A percentile compares a stretch with the other conserved stretches of the same genome.
Evolutionary conservation across 108 stramenopile species (phyloP).

Genomic region (Schizochytrium sp.): DNA sequence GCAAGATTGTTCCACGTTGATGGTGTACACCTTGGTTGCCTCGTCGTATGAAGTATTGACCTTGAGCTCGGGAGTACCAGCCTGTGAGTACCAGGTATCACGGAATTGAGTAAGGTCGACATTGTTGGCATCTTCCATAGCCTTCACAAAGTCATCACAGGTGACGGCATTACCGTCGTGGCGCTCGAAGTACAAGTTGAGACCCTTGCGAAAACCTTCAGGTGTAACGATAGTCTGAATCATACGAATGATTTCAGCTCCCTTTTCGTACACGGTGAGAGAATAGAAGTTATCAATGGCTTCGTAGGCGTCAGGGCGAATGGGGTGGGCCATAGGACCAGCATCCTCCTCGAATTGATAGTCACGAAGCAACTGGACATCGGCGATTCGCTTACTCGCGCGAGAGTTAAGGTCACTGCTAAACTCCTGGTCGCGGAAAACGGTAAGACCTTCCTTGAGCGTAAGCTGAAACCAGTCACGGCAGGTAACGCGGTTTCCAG

Average conservation of each 20-base stretch:
- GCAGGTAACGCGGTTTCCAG: slow-evolving; percentile 96
- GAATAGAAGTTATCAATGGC: slow-evolving; percentile 88
- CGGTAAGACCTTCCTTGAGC: slow-evolving; percentile 97
- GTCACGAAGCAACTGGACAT: slow-evolving; percentile 83
- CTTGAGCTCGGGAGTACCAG: slow-evolving; percentile 90
- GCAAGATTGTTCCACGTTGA: slow-evolving; percentile 78
- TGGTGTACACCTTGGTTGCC: slow-evolving; percentile 68
- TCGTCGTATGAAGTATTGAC: slow-evolving; percentile 79
- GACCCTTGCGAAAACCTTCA: slow-evolving; percentile 95
- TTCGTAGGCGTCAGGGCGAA: slow-evolving; percentile 93
- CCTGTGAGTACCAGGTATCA: slow-evolving; percentile 87
- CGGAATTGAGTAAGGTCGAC: slow-evolving; percentile 83
- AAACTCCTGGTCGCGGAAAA: slow-evolving; percentile 94
- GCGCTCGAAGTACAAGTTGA: slow-evolving; percentile 88
- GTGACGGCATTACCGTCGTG: slow-evolving; percentile 96
- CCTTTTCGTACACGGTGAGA: slow-evolving; percentile 88
- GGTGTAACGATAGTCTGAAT: slow-evolving; percentile 87
- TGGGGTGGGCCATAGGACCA: slow-evolving; percentile 94
- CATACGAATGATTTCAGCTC: slow-evolving; percentile 96
- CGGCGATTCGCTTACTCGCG: slow-evolving; percentile 93
- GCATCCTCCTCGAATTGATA: slow-evolving; percentile 83
- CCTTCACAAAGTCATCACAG: slow-evolving; percentile 93
- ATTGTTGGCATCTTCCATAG: slow-evolving; percentile 95
- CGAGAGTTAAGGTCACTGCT: slow-evolving; percentile 84
- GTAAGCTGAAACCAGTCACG: slow-evolving; percentile 99